Evolutionary conservation across 768 basidiomycete genomes (phyloP).

Genomic region (Cystofilobasidium bisporidii): DNA sequence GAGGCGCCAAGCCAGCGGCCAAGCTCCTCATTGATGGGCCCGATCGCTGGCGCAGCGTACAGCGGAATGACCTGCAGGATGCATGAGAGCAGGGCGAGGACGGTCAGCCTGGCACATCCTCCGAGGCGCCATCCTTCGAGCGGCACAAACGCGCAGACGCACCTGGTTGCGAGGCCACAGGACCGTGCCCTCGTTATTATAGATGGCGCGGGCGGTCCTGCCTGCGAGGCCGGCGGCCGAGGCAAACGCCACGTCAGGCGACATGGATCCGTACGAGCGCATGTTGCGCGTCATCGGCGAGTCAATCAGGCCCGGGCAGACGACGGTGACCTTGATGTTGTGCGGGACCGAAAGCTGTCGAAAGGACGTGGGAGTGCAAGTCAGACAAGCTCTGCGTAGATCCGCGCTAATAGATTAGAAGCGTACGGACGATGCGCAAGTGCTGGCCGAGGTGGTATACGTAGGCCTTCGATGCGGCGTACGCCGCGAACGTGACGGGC

Average conservation of each 20-base stretch:
- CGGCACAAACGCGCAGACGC: too few relatives aligned
- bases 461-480: constrained; percentile 8
- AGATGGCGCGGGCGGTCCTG: not conserved
- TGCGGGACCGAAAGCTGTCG: constrained; percentile 6
- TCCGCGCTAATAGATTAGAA: too few relatives aligned
- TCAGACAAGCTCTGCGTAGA: too few relatives aligned
- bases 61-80: not conserved
- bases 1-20: constrained; percentile 8
- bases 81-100: too few relatives aligned
- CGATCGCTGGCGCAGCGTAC: not conserved
- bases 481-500: constrained; percentile 5
- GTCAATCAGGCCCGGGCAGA: constrained; percentile 7
- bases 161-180: constrained; percentile 8
- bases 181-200: constrained; percentile 5
- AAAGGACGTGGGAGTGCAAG: too few relatives aligned
- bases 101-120: too few relatives aligned
- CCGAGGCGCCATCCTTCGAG: too few relatives aligned
- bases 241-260: not conserved
- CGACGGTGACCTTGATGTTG: constrained; percentile 10
- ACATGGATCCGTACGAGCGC: not conserved
- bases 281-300: not conserved
- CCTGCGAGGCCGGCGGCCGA: not conserved
- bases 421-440: not conserved
- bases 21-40: constrained; percentile 3
- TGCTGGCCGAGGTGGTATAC: constrained; percentile 10